Conservation (phyloP, 2,329 filamentous ascomycete genomes). For the Ceratocystis alfenasii region DNA sequence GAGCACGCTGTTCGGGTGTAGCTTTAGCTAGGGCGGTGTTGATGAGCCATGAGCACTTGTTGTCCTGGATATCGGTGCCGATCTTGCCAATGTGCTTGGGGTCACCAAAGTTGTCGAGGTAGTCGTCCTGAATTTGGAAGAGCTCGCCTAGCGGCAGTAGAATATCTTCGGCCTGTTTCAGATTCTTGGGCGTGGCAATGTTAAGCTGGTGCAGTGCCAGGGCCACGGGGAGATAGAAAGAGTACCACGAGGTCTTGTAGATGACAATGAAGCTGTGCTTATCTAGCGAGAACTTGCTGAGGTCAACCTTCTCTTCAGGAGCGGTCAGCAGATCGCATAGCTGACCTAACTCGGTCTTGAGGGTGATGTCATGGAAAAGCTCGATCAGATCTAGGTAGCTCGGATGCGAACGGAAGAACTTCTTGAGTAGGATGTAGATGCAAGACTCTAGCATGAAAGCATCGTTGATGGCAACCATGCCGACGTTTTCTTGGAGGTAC, state of each 20-base stretch:
- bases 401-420: conserved; percentile 79
- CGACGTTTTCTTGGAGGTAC: conserved; percentile 82
- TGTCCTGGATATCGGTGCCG: conserved; percentile 96
- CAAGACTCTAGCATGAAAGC: conserved; percentile 85
- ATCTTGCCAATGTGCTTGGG: conserved; percentile 94
- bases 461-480: conserved; percentile 97
- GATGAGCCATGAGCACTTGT: conserved; percentile 98
- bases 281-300: conserved; percentile 86
- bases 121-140: conserved; percentile 98
- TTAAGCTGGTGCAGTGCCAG: conserved; percentile 77
- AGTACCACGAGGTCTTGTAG: conserved; percentile 99
- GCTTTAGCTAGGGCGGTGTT: conserved; percentile 80
- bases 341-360: conserved; percentile 93
- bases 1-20: conserved; percentile 71
- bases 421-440: conserved; percentile 87
- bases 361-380: conserved; percentile 88
- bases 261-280: conserved; percentile 98
- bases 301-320: conserved; percentile 83
- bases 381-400: conserved; percentile 85
- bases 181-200: conserved; percentile 74
- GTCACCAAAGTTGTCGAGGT: conserved; percentile 93
- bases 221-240: conserved; percentile 94
- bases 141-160: conserved; percentile 96
- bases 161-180: conserved; percentile 80
- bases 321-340: conserved; percentile 89